phyloP scores from a whole-genome alignment of 2,329 filamentous ascomycete genomes.

The Corynespora cassiicola region DNA sequence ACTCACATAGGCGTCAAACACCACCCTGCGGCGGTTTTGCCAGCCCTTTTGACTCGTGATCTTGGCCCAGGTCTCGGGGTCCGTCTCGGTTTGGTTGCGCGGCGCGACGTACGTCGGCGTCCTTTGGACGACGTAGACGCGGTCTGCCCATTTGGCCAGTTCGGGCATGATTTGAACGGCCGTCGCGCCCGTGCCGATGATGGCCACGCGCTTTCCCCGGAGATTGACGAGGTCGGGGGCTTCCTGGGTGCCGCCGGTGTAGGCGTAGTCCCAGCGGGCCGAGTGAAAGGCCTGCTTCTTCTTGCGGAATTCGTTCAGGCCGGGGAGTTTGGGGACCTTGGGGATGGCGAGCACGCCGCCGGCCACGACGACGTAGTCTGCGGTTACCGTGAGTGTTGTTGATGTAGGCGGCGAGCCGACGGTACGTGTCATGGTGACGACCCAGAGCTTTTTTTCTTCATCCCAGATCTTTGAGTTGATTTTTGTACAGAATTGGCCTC shows the following conservation, averaged over 20 bases:
- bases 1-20: constrained; percentile 48
- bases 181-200: constrained; percentile 66
- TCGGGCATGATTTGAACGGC: constrained; percentile 62
- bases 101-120: constrained; percentile 44
- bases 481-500: constrained; percentile 54
- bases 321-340: constrained; percentile 54
- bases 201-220: constrained; percentile 60
- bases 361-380: constrained; percentile 45
- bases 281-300: no score
- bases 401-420: no score
- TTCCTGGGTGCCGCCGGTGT: constrained; percentile 36
- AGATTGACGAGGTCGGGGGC: constrained; percentile 50
- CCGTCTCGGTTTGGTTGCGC: constrained; percentile 45
- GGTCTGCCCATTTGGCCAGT: constrained; percentile 41
- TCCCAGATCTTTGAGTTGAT: no score
- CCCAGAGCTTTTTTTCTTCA: no score
- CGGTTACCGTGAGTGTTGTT: no score
- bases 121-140: constrained; percentile 50
- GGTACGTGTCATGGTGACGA: no score
- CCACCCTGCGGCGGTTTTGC: constrained; percentile 52
- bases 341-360: constrained; percentile 51
- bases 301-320: constrained; percentile 46
- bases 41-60: constrained; percentile 50
- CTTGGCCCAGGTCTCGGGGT: constrained; percentile 49
- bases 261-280: not conserved